Conservation (phyloP, 176 grass and related monocot genomes). For the Guadua angustifolia region DNA sequence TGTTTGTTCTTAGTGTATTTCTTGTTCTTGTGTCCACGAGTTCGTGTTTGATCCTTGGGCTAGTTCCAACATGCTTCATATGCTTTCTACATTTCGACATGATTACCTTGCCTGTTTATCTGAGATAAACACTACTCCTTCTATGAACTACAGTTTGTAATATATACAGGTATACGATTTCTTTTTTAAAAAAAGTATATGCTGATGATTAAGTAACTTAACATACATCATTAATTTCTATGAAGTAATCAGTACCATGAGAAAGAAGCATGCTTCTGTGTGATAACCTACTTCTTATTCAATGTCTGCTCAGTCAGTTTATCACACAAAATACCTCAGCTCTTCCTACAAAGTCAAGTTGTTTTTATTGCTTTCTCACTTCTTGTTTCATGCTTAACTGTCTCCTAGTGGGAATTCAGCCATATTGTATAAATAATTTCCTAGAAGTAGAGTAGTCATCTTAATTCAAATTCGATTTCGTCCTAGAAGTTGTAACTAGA, state of each 20-base stretch:
- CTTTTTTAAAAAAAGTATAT: neutral
- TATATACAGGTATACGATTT: slow-evolving; percentile 5
- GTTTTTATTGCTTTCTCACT: neutral
- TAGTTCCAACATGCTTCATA: too few species aligned
- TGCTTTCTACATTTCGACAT: neutral
- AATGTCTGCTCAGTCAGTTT: slow-evolving; percentile 22
- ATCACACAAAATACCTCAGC: slow-evolving; percentile 7
- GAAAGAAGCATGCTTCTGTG: slow-evolving; percentile 23
- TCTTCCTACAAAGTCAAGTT: neutral
- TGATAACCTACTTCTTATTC: neutral
- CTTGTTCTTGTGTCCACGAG: too few species aligned
- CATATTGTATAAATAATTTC: slow-evolving; percentile 34
- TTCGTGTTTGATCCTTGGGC: too few species aligned
- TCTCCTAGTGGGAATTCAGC: slow-evolving; percentile 9
- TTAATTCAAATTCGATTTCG: slow-evolving; percentile 1
- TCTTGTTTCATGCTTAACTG: slow-evolving; percentile 4
- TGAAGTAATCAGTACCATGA: neutral
- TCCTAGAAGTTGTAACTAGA: neutral
- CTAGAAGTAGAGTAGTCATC: slow-evolving; percentile 4
- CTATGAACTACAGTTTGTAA: neutral
- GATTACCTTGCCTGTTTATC: slow-evolving; percentile 8
- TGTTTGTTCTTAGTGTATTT: too few species aligned
- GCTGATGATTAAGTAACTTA: slow-evolving; percentile 1
- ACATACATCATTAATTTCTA: slow-evolving; percentile 15
- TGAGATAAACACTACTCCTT: slow-evolving; percentile 11